Conservation (phyloP, 2,329 filamentous ascomycete species). For the Bisporella sp. region DNA sequence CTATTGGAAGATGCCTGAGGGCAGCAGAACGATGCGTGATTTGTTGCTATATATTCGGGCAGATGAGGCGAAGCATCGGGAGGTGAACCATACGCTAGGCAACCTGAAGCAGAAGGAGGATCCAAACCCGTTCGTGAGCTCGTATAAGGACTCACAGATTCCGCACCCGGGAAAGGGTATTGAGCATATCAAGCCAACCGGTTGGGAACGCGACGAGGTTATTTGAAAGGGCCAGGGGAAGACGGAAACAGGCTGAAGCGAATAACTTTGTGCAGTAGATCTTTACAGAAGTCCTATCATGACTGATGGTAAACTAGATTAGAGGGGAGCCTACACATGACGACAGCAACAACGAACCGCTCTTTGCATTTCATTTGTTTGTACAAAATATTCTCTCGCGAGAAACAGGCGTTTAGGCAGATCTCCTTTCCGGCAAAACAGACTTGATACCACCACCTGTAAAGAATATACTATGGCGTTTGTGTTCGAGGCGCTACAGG, state of each 20-base stretch:
- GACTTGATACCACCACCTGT: no score
- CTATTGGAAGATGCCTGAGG: constrained; percentile 96
- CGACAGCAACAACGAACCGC: no score
- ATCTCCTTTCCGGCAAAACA: no score
- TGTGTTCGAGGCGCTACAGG: no score
- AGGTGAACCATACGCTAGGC: constrained; percentile 88
- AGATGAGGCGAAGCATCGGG: constrained; percentile 82
- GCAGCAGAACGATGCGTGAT: constrained; percentile 74
- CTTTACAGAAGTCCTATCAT: no score
- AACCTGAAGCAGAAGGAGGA: constrained; percentile 84
- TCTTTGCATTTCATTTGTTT: no score
- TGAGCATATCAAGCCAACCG: constrained; percentile 53
- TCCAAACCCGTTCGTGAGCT: constrained; percentile 85
- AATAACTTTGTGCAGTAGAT: no score
- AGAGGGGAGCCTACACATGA: no score
- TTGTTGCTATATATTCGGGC: constrained; percentile 81
- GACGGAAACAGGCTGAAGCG: neutral
- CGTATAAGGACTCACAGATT: constrained; percentile 63
- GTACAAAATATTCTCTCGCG: no score
- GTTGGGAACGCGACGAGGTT: constrained; percentile 80
- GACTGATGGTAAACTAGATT: no score
- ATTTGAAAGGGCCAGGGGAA: constrained; percentile 34
- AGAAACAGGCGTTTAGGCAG: no score
- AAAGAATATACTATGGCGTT: no score
- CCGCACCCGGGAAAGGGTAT: constrained; percentile 67